These are phyloP conservation scores for Boletus rufocinnamomeus DNA, from an alignment of 768 basidiomycete genomes.

Conservation along the genomic window DNA sequence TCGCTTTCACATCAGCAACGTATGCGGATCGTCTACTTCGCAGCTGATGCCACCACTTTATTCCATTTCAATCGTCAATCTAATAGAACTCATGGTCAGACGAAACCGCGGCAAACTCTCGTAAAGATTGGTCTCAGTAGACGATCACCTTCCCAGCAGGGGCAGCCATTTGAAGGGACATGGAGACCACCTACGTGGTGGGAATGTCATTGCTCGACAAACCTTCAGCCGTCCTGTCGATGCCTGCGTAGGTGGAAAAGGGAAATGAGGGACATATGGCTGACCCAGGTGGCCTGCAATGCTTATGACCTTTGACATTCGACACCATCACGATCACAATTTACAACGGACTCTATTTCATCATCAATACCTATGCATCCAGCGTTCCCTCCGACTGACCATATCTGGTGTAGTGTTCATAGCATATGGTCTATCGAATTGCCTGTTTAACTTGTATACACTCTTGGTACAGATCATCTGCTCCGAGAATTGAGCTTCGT, in stretches of 20 bases:
- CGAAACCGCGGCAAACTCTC: slow-evolving; percentile 5
- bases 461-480: neutral
- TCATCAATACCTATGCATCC: neutral
- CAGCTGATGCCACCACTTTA: slow-evolving; percentile 48
- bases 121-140: slow-evolving; percentile 9
- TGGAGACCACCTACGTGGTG: slow-evolving; percentile 39
- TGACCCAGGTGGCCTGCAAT: slow-evolving; percentile 48
- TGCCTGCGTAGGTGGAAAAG: slow-evolving; percentile 39
- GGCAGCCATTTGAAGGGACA: slow-evolving; percentile 32
- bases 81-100: slow-evolving; percentile 7
- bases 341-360: slow-evolving; percentile 8
- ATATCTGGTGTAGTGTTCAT: slow-evolving; percentile 10
- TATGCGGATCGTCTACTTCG: slow-evolving; percentile 53
- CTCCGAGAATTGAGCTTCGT: neutral
- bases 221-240: slow-evolving; percentile 27
- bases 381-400: slow-evolving; percentile 6
- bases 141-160: slow-evolving; percentile 11
- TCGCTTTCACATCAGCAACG: slow-evolving; percentile 56
- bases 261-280: slow-evolving; percentile 48
- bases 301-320: slow-evolving; percentile 38
- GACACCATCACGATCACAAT: neutral
- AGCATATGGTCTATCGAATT: neutral
- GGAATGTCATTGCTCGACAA: slow-evolving; percentile 33
- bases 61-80: slow-evolving; percentile 36
- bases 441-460: slow-evolving; percentile 2